phyloP scores from a whole-genome alignment of 257 asterid genomes.

The Capsicum baccatum region DNA sequence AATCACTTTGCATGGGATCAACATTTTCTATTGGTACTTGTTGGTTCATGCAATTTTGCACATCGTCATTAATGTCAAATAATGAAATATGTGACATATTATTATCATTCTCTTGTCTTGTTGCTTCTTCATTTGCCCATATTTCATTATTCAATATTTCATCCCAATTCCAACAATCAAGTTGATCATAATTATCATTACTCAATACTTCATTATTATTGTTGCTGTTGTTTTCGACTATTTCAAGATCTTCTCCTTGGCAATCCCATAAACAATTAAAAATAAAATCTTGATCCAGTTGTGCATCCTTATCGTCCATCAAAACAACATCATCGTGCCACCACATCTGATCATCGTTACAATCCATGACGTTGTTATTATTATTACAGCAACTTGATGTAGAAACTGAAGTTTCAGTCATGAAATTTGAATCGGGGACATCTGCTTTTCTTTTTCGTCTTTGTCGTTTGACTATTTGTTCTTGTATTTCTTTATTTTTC shows the following conservation, averaged over 20 bases:
- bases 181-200: background rate
- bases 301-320: background rate
- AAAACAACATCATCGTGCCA: constrained; percentile 37
- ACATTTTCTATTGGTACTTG: constrained; percentile 23
- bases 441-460: constrained; percentile 41
- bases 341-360: too few relatives aligned
- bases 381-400: background rate
- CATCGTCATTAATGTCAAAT: constrained; percentile 35
- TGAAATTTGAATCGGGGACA: background rate
- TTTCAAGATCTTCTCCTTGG: constrained; percentile 23
- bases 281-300: background rate
- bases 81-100: constrained; percentile 21
- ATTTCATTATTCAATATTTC: constrained; percentile 33
- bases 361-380: too few relatives aligned
- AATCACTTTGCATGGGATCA: constrained; percentile 37
- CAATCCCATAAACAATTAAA: background rate
- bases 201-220: background rate
- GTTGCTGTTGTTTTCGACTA: background rate
- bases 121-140: background rate
- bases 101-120: constrained; percentile 32
- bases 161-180: constrained; percentile 42
- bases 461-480: constrained; percentile 26
- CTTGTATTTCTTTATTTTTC: constrained; percentile 3
- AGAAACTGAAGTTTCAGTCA: background rate
- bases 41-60: background rate